A percentile compares a stretch with the other conserved stretches of the same genome.
Evolutionary conservation across 306 rosid species (phyloP).

Genomic region (Malus domestica): ASM211411v1 NC_041792.1:7024501-7025000

Average conservation of each 20-base stretch:
- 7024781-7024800: background rate
- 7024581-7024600: background rate
- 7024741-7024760: background rate
- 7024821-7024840: constrained; percentile 3
- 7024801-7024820: background rate
- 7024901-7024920: background rate
- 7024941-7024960: background rate
- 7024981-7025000: background rate
- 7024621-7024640: no score
- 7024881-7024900: constrained; percentile 47
- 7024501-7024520: background rate
- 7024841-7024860: constrained; percentile 81
- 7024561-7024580: background rate
- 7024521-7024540: background rate
- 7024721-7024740: background rate
- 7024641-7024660: background rate
- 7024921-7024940: background rate
- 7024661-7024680: background rate
- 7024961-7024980: background rate
- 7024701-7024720: background rate
- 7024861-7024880: constrained; percentile 80
- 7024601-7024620: background rate
- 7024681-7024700: background rate
- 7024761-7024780: background rate
- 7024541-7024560: background rate